Percentiles rank a stretch among this genome's conserved stretches.
These are phyloP conservation scores for Heliamphora exappendiculata DNA, from an alignment of 148 eudicot genomes.

Conservation along the genomic window DNA sequence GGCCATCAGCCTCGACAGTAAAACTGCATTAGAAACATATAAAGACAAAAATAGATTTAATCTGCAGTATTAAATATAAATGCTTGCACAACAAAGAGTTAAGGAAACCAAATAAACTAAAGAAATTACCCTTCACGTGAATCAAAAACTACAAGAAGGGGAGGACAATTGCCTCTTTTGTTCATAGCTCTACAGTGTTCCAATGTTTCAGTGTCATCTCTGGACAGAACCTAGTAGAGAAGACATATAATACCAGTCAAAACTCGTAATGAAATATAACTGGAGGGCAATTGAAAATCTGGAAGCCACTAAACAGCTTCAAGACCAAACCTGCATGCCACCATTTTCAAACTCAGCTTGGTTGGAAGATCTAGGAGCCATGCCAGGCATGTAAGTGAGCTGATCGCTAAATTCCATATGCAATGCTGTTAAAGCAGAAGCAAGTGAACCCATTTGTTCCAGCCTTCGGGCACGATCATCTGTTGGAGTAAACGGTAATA, in stretches of 20 bases:
- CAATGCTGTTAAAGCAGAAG: constrained; percentile 54
- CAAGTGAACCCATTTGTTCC: constrained; percentile 80
- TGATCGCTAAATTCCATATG: constrained; percentile 62
- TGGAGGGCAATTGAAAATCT: neutral
- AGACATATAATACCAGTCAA: neutral
- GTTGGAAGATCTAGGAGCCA: constrained; percentile 88
- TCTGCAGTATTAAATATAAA: neutral
- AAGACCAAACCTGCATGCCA: constrained; percentile 75
- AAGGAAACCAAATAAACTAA: neutral
- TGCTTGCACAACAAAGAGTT: neutral
- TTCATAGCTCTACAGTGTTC: constrained; percentile 63
- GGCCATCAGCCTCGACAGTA: constrained; percentile 79
- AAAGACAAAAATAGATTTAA: constrained; percentile 3
- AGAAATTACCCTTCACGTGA: constrained; percentile 63
- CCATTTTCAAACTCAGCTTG: constrained; percentile 64
- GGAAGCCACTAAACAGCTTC: neutral
- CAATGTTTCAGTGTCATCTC: constrained; percentile 66
- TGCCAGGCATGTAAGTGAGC: constrained; percentile 58
- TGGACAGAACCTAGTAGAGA: constrained; percentile 59
- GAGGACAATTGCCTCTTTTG: constrained; percentile 73
- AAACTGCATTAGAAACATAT: constrained; percentile 38
- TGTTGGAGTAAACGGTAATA: constrained; percentile 57
- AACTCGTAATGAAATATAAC: neutral
- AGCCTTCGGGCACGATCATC: constrained; percentile 56
- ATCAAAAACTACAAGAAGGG: constrained; percentile 69